Conservation (phyloP, 768 basidiomycete species). For the Lactifluus rugatus region DNA sequence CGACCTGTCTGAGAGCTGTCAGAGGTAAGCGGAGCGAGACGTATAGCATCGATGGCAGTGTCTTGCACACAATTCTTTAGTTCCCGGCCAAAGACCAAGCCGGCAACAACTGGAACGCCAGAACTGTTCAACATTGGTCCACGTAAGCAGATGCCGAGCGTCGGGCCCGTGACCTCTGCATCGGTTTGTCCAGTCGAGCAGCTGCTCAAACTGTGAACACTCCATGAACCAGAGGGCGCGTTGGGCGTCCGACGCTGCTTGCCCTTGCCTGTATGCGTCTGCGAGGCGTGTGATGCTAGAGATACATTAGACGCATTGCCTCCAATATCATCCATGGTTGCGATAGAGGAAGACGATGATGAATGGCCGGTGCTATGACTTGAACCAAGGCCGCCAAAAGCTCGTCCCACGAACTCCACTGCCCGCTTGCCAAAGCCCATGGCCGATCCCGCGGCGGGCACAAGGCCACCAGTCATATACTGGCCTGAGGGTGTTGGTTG, state of each 20-base stretch:
- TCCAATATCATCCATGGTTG: conserved; percentile 8
- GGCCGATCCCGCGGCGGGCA: conserved; percentile 65
- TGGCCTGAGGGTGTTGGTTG: conserved; percentile 18
- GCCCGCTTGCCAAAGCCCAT: conserved; percentile 46
- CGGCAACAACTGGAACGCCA: conserved; percentile 29
- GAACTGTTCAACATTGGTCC: conserved; percentile 36
- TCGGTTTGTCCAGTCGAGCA: conserved; percentile 39
- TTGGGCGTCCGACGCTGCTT: conserved; percentile 47
- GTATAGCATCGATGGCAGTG: conserved; percentile 36
- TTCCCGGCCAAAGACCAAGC: conserved; percentile 59
- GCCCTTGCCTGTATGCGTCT: conserved; percentile 20
- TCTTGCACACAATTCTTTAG: conserved; percentile 46
- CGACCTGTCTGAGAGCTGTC: conserved; percentile 4
- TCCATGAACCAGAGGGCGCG: conserved; percentile 47
- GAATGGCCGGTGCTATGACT: conserved; percentile 5
- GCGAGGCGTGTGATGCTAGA: conserved; percentile 13
- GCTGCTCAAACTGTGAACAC: conserved; percentile 24
- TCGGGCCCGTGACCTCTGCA: conserved; percentile 35
- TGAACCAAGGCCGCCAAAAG: conserved; percentile 13
- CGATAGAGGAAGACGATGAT: conserved; percentile 33
- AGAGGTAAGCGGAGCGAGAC: conserved; percentile 7
- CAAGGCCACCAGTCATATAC: conserved; percentile 50
- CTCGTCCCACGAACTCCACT: conserved; percentile 53
- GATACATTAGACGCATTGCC: conserved; percentile 18
- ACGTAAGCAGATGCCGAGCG: conserved; percentile 48